Evolutionary conservation across 2,329 filamentous ascomycete genomes (phyloP), one percentile per base, ranked within the genome.

Genomic region (Rhinocladiella similis): DNA sequence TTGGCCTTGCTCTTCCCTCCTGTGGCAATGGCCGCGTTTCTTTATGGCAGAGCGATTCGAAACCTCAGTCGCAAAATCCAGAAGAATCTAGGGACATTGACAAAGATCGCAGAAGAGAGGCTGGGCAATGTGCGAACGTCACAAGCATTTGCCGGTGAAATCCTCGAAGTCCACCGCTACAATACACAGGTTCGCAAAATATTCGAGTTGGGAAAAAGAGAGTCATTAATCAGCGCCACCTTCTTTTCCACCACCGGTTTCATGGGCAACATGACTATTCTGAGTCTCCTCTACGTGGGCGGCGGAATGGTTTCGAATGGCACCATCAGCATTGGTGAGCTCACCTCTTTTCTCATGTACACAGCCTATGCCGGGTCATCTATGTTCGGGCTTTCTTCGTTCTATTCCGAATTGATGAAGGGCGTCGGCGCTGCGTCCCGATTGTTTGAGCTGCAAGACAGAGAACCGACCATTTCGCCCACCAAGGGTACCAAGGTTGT

Each of bases 371-470:
- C 85, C 51, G 85, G 85, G 16, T 94, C 90, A 47, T 96, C 90
- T 73, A 83, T 99, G 62, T 96, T 97, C 65, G 94, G 94, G 3
- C 79, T 99, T 1, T 96, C 91, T 3, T 91, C 90, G 54, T 99
- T 99, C 75, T 99, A 97, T 74, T 96, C 92, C 0, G 94, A 99
- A 71, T 81, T 99, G 60, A 99, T 99, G 94, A 99, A 99, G 73
- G 95, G 95, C 41, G 93, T 96, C 3, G 94, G 95, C 67, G 94
- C 94, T 41, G 94, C 94, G n/a, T 96, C 89, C 68, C 88, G 94
- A 58, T 80, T 99, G 1, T 99, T 99, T 68, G 94, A 99, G 70
- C 82, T 99, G 5, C 92, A 97, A 70, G 94, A 99, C 71, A 87
- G 94, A 61, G 80, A 90, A 56, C 89, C 92, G 0, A 88, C 86